A percentile compares a stretch with the other conserved stretches of the same genome.
Conservation (phyloP, 1,284 basidiomycete species). For the Malassezia psittaci region DNA sequence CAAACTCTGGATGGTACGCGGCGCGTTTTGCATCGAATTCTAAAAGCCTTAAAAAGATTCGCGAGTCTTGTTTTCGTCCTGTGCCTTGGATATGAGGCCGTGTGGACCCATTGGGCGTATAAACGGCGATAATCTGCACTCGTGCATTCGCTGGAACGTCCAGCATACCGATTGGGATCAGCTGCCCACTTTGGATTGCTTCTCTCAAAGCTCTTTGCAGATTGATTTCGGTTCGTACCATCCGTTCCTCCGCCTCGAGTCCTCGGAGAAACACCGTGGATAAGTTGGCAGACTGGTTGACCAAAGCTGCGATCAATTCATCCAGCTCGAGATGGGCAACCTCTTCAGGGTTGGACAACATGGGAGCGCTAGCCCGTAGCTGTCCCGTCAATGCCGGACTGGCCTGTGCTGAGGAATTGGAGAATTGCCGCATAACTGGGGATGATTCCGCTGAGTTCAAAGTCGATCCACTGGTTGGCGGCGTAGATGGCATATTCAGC, state of each 20-base stretch:
- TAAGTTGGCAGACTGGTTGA: conserved; percentile 49
- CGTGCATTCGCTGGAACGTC: conserved; percentile 45
- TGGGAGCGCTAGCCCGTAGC: conserved; percentile 25
- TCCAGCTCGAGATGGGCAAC: conserved; percentile 50
- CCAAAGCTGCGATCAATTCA: conserved; percentile 50
- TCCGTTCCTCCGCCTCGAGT: conserved; percentile 51
- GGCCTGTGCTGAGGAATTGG: not conserved
- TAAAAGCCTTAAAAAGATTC: conserved; percentile 51
- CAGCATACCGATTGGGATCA: conserved; percentile 49
- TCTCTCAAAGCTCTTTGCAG: conserved; percentile 49
- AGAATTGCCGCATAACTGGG: too few relatives aligned
- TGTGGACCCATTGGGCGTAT: conserved; percentile 51
- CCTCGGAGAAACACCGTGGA: conserved; percentile 48
- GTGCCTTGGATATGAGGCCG: conserved; percentile 50
- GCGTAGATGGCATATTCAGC: too few relatives aligned
- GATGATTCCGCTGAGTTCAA: too few relatives aligned
- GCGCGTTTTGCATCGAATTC: conserved; percentile 48
- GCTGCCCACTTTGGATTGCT: conserved; percentile 46
- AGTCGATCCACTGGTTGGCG: too few relatives aligned
- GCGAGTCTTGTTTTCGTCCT: conserved; percentile 51
- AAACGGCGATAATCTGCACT: conserved; percentile 50
- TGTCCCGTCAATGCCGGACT: conserved; percentile 44
- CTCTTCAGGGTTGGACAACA: conserved; percentile 40
- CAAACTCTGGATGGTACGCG: conserved; percentile 33
- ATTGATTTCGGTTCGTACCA: conserved; percentile 50